Percentiles rank a stretch among this genome's conserved stretches.
Evolutionary conservation across 2,329 filamentous ascomycete species (phyloP).

Genomic region (Daldinia eschscholtzii): DNA sequence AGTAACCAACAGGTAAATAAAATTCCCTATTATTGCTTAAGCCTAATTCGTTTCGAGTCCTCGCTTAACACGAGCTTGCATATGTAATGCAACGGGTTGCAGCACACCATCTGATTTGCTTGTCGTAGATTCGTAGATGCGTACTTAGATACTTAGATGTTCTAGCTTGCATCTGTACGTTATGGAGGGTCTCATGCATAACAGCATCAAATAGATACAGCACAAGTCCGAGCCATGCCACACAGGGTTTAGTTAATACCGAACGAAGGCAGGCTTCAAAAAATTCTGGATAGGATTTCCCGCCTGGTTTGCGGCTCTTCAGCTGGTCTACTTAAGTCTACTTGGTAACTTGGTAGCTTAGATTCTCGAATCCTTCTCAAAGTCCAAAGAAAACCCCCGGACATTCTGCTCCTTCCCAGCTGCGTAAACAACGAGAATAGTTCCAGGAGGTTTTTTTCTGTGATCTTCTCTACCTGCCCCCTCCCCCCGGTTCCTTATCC

Average conservation of each 20-base stretch:
- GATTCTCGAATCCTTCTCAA: conserved; percentile 4
- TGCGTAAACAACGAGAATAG: not conserved
- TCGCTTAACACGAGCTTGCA: conserved; percentile 36
- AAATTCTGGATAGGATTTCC: conserved; percentile 24
- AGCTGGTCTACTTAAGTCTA: not conserved
- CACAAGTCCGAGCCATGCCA: conserved; percentile 29
- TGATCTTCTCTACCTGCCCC: not conserved
- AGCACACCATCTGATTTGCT: conserved; percentile 29
- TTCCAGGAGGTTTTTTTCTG: conserved; percentile 15
- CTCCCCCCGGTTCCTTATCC: not conserved
- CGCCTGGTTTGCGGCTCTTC: conserved; percentile 20
- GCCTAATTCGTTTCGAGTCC: conserved; percentile 10
- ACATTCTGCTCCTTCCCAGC: conserved; percentile 23
- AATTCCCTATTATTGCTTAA: conserved; percentile 8
- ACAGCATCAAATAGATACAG: conserved; percentile 24
- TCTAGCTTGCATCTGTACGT: conserved; percentile 23
- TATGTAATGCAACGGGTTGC: conserved; percentile 20
- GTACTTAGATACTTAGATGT: conserved; percentile 7
- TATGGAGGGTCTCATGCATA: conserved; percentile 34
- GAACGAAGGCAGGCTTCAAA: conserved; percentile 6
- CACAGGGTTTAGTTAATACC: conserved; percentile 22
- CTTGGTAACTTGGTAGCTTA: conserved; percentile 2
- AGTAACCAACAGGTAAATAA: conserved; percentile 8
- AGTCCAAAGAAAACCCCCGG: conserved; percentile 20
- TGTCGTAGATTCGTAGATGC: conserved; percentile 29